These are phyloP conservation scores for Auricularia auricula-judae DNA, from an alignment of 768 basidiomycete genomes.

Conservation along the genomic window DNA sequence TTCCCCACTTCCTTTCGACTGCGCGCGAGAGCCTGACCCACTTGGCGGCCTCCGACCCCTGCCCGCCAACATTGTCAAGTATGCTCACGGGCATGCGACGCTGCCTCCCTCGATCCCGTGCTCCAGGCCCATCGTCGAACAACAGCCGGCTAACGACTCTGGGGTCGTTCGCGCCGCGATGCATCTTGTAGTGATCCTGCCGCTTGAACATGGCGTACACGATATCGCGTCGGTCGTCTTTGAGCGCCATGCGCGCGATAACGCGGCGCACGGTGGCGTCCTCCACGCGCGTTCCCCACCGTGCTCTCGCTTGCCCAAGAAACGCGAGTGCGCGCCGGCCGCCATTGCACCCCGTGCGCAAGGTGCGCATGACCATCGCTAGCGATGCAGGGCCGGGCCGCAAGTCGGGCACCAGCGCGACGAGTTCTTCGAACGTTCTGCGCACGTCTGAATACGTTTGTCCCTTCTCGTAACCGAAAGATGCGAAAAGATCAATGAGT, in stretches of 20 bases:
- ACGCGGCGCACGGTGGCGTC: constrained; percentile 51
- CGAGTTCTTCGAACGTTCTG: constrained; percentile 32
- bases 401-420: constrained; percentile 36
- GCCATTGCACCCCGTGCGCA: constrained; percentile 37
- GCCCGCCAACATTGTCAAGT: neutral
- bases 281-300: constrained; percentile 47
- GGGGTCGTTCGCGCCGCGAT: neutral
- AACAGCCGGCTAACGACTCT: neutral
- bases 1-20: too few species aligned
- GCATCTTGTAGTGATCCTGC: neutral
- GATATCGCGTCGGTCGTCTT: constrained; percentile 52
- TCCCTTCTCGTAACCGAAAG: constrained; percentile 25
- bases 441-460: constrained; percentile 33
- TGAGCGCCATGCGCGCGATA: constrained; percentile 46
- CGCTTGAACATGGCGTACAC: constrained; percentile 7
- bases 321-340: constrained; percentile 42
- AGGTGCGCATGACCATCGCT: constrained; percentile 42
- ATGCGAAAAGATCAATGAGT: constrained; percentile 45
- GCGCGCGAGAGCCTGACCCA: too few species aligned
- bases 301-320: constrained; percentile 27
- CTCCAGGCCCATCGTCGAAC: neutral
- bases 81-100: neutral
- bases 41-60: too few species aligned
- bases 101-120: neutral
- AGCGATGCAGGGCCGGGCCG: constrained; percentile 50